Evolutionary conservation across 331 rosid species (phyloP), one percentile per base, ranked within the genome.

Genomic region (Malus hybrid): DNA sequence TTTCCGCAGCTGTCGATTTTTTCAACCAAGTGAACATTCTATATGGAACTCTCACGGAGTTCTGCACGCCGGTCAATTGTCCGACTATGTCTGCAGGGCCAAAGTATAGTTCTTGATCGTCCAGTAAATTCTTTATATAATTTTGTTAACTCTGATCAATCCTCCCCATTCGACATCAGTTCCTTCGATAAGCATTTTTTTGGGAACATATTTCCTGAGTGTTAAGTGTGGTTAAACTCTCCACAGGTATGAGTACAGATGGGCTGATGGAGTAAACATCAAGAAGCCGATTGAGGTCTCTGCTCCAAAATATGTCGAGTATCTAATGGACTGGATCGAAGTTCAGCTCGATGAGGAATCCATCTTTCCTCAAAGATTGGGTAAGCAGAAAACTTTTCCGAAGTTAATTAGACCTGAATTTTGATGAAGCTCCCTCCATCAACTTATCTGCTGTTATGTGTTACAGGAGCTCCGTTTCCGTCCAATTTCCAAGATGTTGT

Each of bases 261-360:
- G 96, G 97, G 97, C 97, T 19, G 97, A 92, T 76, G 97, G 97
- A n/a, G 87, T 90, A 56, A 84, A 81, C 20, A 87, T 92, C 32
- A 92, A 85, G 80, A 87, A 84, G 76, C 97, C 97, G 27, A 88
- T 92, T 60, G 96, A 92, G 87, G 96, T 92, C 42, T 92, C 97
- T 73, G 97, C 97, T 80, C 96, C 96, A 19, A 92, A 87, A 70
- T 92, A 92, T 73, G 97, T 92, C 4, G 97, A 92, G 79, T 87
- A 83, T 48, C 82, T 92, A 83, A 90, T 92, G 96, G 92, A 92
- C 65, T 92, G 97, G 97, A 88, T 92, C 68, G 96, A 92, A 83
- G 82, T 84, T 79, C 96, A 87, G 78, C 86, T 92, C 7, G 97
- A 92, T 59, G 93, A 90, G 78, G 97, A 92, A 83, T 83, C 90